Conservation (phyloP, 176 grass and related monocot genomes). For the Aegilops bicornis region DNA sequence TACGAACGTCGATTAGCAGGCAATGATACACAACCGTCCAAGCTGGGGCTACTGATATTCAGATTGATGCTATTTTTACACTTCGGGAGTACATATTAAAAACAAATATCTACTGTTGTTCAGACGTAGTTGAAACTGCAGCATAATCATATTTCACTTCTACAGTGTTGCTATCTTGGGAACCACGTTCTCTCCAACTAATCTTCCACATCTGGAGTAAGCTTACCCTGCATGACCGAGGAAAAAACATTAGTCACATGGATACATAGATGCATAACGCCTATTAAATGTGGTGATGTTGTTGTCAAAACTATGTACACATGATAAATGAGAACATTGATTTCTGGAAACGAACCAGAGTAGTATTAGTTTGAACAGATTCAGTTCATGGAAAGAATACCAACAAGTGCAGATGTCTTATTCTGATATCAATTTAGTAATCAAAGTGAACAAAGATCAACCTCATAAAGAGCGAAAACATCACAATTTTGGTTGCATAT, state of each 20-base stretch:
- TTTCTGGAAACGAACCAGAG: background rate
- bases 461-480: no score
- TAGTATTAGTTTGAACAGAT: background rate
- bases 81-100: background rate
- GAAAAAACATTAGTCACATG: background rate
- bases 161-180: conserved; percentile 22
- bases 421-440: no score
- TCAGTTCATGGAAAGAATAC: no score
- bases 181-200: conserved; percentile 46
- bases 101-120: conserved; percentile 18
- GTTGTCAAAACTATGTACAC: background rate
- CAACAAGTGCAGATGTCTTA: no score
- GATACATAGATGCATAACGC: background rate
- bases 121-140: conserved; percentile 43
- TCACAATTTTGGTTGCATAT: no score
- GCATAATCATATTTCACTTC: conserved; percentile 40
- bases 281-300: background rate
- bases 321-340: background rate
- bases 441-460: no score
- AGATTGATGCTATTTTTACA: background rate
- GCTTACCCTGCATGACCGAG: conserved; percentile 31
- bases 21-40: no score
- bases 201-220: conserved; percentile 57
- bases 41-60: background rate
- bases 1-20: no score